Evolutionary conservation across 2,329 filamentous ascomycete genomes (phyloP), one percentile per base, ranked within the genome.

Genomic region (Clonostachys rhizophaga): DNA sequence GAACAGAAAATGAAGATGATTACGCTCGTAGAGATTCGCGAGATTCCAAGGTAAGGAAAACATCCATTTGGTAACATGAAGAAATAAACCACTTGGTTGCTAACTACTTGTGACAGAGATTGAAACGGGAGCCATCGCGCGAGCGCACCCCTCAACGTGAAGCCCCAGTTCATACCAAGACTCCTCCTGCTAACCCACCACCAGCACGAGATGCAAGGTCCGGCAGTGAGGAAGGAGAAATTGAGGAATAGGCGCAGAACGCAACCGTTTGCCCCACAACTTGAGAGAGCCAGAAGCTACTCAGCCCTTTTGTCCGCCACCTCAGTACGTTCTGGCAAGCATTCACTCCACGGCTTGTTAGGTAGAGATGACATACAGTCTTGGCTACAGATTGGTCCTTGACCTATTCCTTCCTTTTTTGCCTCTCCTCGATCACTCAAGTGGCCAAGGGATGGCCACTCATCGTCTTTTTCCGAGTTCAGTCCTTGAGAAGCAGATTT

Each of bases 141-240:
- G 82, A 86, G 69, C 79, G 76, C 54, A 80, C 81, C 59, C 81
- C 78, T 55, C 74, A 72, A 55, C 75, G 74, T 61, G 81, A 85
- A 60, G 65, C 62, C 54, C 72, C 71, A 60, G 72, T 74, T 60
- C 78, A 75, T 62, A 77, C 75, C 64, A 84, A 75, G 66, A 79
- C 78, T 44, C 78, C 79, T 40, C 72, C 72, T 24, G 50, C 53
- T 20, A 45, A 49, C 12, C 39, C 50, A 37, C 58, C 57, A 36
- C 71, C 24, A 30, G 24, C 46, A 16, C 33, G 71, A 58, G 83
- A 87, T 54, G 74, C 82, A 45, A 72, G 76, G 43, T 79, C 76
- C 49, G 94, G 94, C 46, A 96, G 91, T 61, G 94, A 99, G 70
- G 94, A 99, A 68, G 94, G 94, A 45, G 94, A 99, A 72, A 97